phyloP scores from a whole-genome alignment of 371 early-diverging fungal species.

The Zychaea mexicana region DNA sequence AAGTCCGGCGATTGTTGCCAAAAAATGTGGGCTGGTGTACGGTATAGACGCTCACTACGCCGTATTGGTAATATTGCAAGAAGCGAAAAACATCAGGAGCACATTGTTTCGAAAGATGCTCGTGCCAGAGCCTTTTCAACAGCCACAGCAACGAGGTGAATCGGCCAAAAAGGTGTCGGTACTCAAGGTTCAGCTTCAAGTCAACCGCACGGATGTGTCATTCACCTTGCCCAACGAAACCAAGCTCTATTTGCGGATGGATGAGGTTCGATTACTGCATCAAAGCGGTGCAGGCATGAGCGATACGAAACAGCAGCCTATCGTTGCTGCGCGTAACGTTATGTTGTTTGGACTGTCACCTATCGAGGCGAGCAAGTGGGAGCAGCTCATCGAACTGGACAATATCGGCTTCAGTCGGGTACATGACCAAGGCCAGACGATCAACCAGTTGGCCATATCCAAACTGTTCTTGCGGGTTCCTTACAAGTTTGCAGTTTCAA shows the following conservation, averaged over 20 bases:
- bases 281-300: conserved; percentile 17
- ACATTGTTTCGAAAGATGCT: neutral
- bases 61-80: conserved; percentile 17
- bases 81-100: conserved; percentile 6
- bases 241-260: conserved; percentile 33
- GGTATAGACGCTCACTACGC: conserved; percentile 35
- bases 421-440: conserved; percentile 15
- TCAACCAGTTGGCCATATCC: conserved; percentile 22
- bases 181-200: conserved; percentile 25
- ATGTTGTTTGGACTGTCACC: conserved; percentile 30
- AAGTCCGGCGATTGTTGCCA: conserved; percentile 23
- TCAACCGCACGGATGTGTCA: conserved; percentile 33
- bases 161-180: neutral
- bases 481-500: conserved; percentile 35
- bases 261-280: conserved; percentile 23
- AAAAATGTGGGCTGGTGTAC: conserved; percentile 33
- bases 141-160: neutral
- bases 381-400: conserved; percentile 41
- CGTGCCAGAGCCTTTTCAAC: too few species aligned
- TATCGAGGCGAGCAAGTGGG: conserved; percentile 30
- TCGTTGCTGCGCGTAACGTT: conserved; percentile 21
- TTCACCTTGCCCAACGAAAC: conserved; percentile 23
- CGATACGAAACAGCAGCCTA: conserved; percentile 12
- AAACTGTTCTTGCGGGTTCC: conserved; percentile 45
- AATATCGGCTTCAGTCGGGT: conserved; percentile 23